Percentiles rank a stretch among this genome's conserved stretches.
These are phyloP conservation scores for Colletotrichum sp. DNA, from an alignment of 2,329 filamentous ascomycete genomes.

Conservation along the genomic window DNA sequence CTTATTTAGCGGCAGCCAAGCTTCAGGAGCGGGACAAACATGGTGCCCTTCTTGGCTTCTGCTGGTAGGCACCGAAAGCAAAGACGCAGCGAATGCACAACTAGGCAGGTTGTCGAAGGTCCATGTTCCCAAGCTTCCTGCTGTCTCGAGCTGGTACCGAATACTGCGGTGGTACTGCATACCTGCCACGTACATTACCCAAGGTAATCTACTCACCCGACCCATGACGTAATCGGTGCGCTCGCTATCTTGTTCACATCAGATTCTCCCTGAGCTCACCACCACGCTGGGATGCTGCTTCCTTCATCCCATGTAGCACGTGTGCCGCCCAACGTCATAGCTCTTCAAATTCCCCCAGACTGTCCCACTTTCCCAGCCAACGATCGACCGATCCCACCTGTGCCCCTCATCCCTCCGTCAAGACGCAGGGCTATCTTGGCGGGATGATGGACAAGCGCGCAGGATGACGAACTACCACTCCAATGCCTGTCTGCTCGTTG, in stretches of 20 bases:
- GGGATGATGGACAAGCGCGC: constrained; percentile 1
- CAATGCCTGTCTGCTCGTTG: not conserved
- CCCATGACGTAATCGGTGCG: constrained; percentile 2
- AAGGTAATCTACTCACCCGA: not conserved
- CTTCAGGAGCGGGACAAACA: not conserved
- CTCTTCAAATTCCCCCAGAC: not conserved
- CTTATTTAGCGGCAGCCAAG: not conserved
- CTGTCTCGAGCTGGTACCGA: not conserved
- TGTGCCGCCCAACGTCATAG: constrained; percentile 8
- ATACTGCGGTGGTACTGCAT: not conserved
- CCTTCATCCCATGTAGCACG: not conserved
- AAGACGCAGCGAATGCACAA: not conserved
- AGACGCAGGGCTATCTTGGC: constrained; percentile 8
- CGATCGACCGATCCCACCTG: constrained; percentile 3
- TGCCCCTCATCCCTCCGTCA: not conserved
- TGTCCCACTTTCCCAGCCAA: not conserved
- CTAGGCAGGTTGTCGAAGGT: not conserved
- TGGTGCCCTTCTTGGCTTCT: not conserved
- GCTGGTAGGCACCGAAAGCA: not conserved
- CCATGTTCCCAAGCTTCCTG: not conserved
- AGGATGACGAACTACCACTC: constrained; percentile 8
- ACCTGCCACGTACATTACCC: not conserved
- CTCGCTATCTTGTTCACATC: not conserved
- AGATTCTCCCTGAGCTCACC: not conserved
- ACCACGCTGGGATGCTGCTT: not conserved